Evolutionary conservation across 2,329 filamentous ascomycete species (phyloP), one percentile per base, ranked within the genome.

Genomic region (Ascomycota sp.): DNA sequence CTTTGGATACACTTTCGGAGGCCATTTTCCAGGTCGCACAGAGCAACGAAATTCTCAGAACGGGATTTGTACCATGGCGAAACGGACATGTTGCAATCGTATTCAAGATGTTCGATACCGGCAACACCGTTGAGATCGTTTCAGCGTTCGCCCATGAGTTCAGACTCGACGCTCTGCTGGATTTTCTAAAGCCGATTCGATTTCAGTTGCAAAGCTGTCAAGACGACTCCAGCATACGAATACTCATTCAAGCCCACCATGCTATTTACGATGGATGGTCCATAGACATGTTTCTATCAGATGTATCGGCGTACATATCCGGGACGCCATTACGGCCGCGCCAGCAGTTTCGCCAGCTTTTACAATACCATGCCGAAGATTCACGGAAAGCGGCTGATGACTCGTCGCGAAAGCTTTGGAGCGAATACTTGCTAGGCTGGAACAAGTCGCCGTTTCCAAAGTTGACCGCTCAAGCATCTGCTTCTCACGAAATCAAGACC

Each of bases 201-300:
- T 53, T 82, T n/a, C 65, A 79, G 38, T 52, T 83, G 2, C 29
- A 35, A 7, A 42, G 43, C 9, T 26, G 34, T 7, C 12, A 41
- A 12, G 13, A 25, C 7, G 33, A 46, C 5, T 36, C 40, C 32
- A 35, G 47, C 3, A 44, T 47, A 26, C 42, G 56, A 7, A 33
- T 49, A 4, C 51, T 67, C 9, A 35, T 80, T 31, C 61, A 75
- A 9, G 58, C 91, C 0, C 83, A 92, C 47, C 84, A 93, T 52
- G 72, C 80, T 1, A 50, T 91, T 1, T 93, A 92, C 46, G 84
- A 93, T 50, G 84, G 83, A n/a, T 93, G 84, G 84, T 84, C 82
- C 0, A 65, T 83, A 46, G 77, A 92, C 34, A 58, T 86, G 25
- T 52, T 91, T 0, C 43, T 80, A 10, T 56, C 64, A 24, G 81